Percentiles rank a stretch among this genome's conserved stretches.
phyloP scores from a whole-genome alignment of 129 eudicot species.

The Lactuca saligna region DNA sequence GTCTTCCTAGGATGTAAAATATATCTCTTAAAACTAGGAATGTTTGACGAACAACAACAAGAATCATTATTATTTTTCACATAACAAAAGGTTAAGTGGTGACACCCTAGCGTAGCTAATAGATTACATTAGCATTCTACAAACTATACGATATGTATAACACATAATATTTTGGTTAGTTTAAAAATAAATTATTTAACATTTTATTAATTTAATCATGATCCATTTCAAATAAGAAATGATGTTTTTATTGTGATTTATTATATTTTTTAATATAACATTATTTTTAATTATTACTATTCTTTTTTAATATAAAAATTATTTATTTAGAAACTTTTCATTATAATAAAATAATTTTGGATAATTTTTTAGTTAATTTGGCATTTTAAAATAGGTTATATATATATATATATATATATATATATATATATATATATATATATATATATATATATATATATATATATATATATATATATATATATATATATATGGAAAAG shows the following conservation, averaged over 20 bases:
- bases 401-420: conserved; percentile 1
- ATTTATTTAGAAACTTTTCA: background rate
- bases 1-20: no score
- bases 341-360: background rate
- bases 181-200: background rate
- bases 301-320: background rate
- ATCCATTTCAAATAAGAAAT: no score
- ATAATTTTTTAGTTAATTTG: background rate
- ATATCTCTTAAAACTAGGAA: no score
- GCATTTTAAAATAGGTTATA: background rate
- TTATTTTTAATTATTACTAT: no score
- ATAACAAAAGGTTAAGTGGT: no score
- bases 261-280: background rate
- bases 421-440: background rate
- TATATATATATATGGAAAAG: conserved; percentile 4
- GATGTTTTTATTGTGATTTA: background rate
- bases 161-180: no score
- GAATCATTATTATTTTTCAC: no score
- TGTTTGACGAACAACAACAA: no score
- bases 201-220: background rate
- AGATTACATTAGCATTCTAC: no score
- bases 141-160: no score
- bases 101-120: no score
- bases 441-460: conserved; percentile 6
- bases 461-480: background rate